Evolutionary conservation across 2,329 filamentous ascomycete species (phyloP).

Genomic region (Xylariales sp.): DNA sequence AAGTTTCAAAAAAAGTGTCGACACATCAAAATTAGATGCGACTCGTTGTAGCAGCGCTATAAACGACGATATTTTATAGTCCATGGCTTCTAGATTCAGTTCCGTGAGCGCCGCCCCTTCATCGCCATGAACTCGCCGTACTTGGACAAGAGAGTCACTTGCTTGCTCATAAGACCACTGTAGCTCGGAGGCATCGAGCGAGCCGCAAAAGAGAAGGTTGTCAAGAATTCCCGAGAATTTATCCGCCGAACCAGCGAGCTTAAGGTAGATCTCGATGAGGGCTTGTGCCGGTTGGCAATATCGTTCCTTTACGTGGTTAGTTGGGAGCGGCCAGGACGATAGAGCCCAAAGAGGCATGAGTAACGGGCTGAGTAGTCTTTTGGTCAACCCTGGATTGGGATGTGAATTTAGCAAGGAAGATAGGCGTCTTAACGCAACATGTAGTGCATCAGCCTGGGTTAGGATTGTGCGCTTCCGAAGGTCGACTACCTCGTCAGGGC

Average conservation of each 20-base stretch:
- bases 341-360: constrained; percentile 73
- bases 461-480: constrained; percentile 58
- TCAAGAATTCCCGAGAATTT: constrained; percentile 62
- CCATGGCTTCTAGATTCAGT: constrained; percentile 58
- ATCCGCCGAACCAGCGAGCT: constrained; percentile 64
- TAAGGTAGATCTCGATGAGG: constrained; percentile 68
- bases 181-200: constrained; percentile 45
- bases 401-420: constrained; percentile 69
- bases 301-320: constrained; percentile 50
- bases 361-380: constrained; percentile 68
- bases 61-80: constrained; percentile 61
- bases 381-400: constrained; percentile 73
- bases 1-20: constrained; percentile 69
- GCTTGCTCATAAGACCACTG: constrained; percentile 66
- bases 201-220: constrained; percentile 68
- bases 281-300: constrained; percentile 60
- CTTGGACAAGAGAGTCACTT: constrained; percentile 62
- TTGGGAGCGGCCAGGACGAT: constrained; percentile 60
- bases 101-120: constrained; percentile 35
- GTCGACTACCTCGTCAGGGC: constrained; percentile 57
- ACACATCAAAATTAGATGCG: constrained; percentile 66
- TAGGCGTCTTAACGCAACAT: constrained; percentile 65
- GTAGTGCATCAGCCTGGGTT: constrained; percentile 60
- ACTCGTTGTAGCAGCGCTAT: constrained; percentile 61
- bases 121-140: constrained; percentile 53